These are phyloP conservation scores for Cyberlindnera americana DNA, from an alignment of 805 yeast species.

Conservation along the genomic window DNA sequence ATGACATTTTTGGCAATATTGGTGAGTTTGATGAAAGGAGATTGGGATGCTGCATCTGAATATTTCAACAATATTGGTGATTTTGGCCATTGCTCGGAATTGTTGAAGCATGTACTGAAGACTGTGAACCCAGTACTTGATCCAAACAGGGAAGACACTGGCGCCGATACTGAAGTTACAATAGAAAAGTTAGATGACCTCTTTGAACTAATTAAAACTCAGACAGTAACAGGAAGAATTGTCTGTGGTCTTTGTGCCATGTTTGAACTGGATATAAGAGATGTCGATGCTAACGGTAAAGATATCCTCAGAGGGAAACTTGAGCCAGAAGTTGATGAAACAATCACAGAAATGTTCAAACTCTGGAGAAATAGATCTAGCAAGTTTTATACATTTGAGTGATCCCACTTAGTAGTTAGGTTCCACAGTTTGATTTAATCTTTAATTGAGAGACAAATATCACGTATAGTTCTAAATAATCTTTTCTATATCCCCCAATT, in stretches of 20 bases:
- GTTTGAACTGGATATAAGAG: constrained; percentile 27
- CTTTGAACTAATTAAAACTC: constrained; percentile 24
- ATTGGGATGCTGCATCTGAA: constrained; percentile 14
- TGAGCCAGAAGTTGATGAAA: constrained; percentile 7
- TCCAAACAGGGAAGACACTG: constrained; percentile 12
- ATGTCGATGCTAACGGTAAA: constrained; percentile 3
- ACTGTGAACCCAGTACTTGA: constrained; percentile 26
- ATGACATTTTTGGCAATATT: constrained; percentile 18
- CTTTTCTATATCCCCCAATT: not conserved
- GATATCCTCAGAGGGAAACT: constrained; percentile 14
- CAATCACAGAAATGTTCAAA: constrained; percentile 10
- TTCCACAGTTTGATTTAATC: too few relatives aligned
- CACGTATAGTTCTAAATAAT: too few relatives aligned
- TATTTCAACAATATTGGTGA: constrained; percentile 10
- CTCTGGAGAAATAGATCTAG: constrained; percentile 28
- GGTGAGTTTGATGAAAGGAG: constrained; percentile 26
- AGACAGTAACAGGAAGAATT: constrained; percentile 33
- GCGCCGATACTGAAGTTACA: constrained; percentile 1
- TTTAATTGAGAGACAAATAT: too few relatives aligned
- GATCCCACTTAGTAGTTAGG: not conserved
- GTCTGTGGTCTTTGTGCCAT: constrained; percentile 33
- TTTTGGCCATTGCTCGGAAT: not conserved
- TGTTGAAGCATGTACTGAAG: constrained; percentile 17
- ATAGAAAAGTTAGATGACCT: constrained; percentile 23
- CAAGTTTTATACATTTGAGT: constrained; percentile 35